A percentile compares a stretch with the other conserved stretches of the same genome.
Conservation (phyloP, 306 rosid species). For the Abrus pulchellus region DNA sequence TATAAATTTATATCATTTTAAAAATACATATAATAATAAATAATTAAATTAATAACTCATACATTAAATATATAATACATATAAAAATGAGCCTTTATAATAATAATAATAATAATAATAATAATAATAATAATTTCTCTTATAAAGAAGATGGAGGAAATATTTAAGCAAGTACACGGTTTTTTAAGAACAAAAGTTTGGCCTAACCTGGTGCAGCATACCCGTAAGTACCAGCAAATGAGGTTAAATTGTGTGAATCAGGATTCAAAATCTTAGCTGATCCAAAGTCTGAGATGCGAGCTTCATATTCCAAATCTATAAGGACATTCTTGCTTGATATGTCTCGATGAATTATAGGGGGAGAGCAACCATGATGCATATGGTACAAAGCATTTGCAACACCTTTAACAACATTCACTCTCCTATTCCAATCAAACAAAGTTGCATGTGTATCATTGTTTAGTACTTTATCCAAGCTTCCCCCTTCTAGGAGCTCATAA, state of each 20-base stretch:
- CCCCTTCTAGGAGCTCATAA: slow-evolving; percentile 36
- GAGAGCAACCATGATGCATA: slow-evolving; percentile 37
- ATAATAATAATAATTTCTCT: too few relatives aligned
- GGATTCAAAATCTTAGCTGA: slow-evolving; percentile 30
- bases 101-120: too few relatives aligned
- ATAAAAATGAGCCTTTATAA: too few relatives aligned
- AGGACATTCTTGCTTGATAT: slow-evolving; percentile 41
- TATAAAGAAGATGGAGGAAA: too few relatives aligned
- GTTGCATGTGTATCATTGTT: neutral
- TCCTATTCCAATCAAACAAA: slow-evolving; percentile 29
- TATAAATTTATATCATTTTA: too few relatives aligned
- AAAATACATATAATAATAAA: too few relatives aligned
- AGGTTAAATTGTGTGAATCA: neutral
- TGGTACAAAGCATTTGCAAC: slow-evolving; percentile 36
- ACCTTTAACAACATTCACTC: slow-evolving; percentile 34
- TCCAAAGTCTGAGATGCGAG: slow-evolving; percentile 23
- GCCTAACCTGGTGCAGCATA: slow-evolving; percentile 38
- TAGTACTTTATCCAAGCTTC: slow-evolving; percentile 31
- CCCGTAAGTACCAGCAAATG: slow-evolving; percentile 21
- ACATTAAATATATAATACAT: too few relatives aligned
- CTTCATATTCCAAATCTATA: slow-evolving; percentile 23
- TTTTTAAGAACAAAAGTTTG: neutral
- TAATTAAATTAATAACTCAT: too few relatives aligned
- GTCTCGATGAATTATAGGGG: slow-evolving; percentile 39
- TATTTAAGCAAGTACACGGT: too few relatives aligned